Conservation (phyloP, 192 early-diverging fungal genomes). For the Dispira simplex region DNA sequence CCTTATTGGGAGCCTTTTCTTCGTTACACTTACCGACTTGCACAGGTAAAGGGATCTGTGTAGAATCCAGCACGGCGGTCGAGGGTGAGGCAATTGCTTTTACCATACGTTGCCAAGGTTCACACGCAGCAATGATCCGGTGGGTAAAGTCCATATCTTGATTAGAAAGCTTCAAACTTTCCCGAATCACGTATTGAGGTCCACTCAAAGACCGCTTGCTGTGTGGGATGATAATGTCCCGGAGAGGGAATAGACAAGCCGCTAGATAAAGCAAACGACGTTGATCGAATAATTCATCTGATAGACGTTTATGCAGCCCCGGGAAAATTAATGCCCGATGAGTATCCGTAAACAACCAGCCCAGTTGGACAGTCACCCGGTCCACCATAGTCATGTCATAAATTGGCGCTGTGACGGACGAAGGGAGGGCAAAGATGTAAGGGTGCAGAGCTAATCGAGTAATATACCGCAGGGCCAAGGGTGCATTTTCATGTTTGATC, state of each 20-base stretch:
- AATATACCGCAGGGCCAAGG: conserved; percentile 31
- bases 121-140: background rate
- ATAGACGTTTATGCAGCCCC: background rate
- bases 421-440: conserved; percentile 14
- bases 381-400: background rate
- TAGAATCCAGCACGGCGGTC: background rate
- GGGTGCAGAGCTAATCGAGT: conserved; percentile 25
- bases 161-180: conserved; percentile 40
- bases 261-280: conserved; percentile 35
- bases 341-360: background rate
- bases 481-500: conserved; percentile 45
- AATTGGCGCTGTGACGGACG: background rate
- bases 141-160: conserved; percentile 16
- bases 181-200: conserved; percentile 33
- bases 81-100: background rate
- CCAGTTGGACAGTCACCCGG: background rate
- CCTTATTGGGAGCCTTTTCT: background rate
- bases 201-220: conserved; percentile 29
- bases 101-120: background rate
- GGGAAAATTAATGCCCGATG: background rate
- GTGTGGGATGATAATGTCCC: conserved; percentile 20
- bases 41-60: background rate
- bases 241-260: conserved; percentile 38
- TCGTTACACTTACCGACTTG: background rate
- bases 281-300: background rate